These are phyloP conservation scores for Candida montana DNA, from an alignment of 805 yeast genomes.

Conservation along the genomic window DNA sequence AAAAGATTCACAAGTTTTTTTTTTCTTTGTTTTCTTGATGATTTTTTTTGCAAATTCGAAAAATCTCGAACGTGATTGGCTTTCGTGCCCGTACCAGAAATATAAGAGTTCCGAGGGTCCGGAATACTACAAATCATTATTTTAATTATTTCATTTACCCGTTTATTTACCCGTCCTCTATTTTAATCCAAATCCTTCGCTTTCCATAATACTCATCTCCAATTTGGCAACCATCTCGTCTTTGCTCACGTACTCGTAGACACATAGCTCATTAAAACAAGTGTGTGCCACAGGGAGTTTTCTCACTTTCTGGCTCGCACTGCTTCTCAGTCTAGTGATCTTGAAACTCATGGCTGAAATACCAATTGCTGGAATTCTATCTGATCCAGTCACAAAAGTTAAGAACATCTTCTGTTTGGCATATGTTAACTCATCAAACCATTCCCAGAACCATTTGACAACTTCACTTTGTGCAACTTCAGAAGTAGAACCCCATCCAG, in stretches of 20 bases:
- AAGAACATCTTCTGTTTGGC: conserved; percentile 57
- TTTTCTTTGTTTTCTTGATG: conserved; percentile 1
- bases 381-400: conserved; percentile 84
- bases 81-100: conserved; percentile 11
- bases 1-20: neutral
- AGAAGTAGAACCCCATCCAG: conserved; percentile 49
- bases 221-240: conserved; percentile 56
- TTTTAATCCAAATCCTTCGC: conserved; percentile 82
- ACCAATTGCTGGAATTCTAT: conserved; percentile 90
- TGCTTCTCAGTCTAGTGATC: conserved; percentile 47
- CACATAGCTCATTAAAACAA: conserved; percentile 84
- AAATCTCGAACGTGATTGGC: conserved; percentile 25
- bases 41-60: conserved; percentile 16
- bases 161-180: conserved; percentile 21
- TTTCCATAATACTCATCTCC: conserved; percentile 64
- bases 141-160: neutral
- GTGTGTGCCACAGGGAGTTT: conserved; percentile 86
- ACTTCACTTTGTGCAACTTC: conserved; percentile 34
- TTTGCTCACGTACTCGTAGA: conserved; percentile 57
- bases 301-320: conserved; percentile 18
- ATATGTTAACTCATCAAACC: conserved; percentile 42
- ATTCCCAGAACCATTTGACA: conserved; percentile 86
- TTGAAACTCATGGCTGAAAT: conserved; percentile 68
- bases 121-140: too few relatives aligned
- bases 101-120: too few relatives aligned